Conservation (phyloP, 2,329 filamentous ascomycete species). For the Niveomyces coronatus region DNA sequence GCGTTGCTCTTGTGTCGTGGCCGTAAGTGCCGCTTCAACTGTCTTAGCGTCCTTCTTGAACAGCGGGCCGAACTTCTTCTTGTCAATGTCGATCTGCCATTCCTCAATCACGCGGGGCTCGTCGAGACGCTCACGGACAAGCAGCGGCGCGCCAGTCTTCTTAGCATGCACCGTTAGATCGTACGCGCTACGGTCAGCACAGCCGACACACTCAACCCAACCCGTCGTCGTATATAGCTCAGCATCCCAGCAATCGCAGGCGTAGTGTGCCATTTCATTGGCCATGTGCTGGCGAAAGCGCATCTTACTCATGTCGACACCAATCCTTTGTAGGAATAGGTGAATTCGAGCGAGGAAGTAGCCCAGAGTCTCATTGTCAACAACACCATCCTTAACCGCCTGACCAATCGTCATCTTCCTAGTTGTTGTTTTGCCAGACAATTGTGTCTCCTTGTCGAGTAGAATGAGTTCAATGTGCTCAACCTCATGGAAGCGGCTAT, state of each 20-base stretch:
- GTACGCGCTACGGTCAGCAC: conserved; percentile 90
- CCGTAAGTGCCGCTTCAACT: conserved; percentile 69
- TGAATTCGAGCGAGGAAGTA: conserved; percentile 96
- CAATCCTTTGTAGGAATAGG: conserved; percentile 79
- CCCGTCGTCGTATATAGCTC: conserved; percentile 86
- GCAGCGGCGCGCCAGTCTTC: conserved; percentile 76
- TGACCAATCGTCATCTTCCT: conserved; percentile 70
- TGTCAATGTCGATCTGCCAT: conserved; percentile 80
- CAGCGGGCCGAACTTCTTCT: conserved; percentile 89
- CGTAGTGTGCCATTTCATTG: conserved; percentile 76
- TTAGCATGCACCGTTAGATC: conserved; percentile 88
- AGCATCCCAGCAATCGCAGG: conserved; percentile 94
- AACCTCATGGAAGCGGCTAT: conserved; percentile 76
- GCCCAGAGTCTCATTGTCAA: conserved; percentile 95
- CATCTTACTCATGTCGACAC: conserved; percentile 77
- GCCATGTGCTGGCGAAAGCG: conserved; percentile 96
- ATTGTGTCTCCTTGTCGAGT: conserved; percentile 75
- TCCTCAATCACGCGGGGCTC: conserved; percentile 74
- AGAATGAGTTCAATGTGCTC: conserved; percentile 75
- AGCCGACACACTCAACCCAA: conserved; percentile 98
- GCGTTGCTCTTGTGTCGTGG: conserved; percentile 67
- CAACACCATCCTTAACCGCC: conserved; percentile 69
- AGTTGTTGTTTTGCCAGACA: conserved; percentile 71
- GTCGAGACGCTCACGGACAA: conserved; percentile 72
- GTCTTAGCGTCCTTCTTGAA: conserved; percentile 93